Conservation (phyloP, 148 eudicot species). For the Rheum nobile region DNA sequence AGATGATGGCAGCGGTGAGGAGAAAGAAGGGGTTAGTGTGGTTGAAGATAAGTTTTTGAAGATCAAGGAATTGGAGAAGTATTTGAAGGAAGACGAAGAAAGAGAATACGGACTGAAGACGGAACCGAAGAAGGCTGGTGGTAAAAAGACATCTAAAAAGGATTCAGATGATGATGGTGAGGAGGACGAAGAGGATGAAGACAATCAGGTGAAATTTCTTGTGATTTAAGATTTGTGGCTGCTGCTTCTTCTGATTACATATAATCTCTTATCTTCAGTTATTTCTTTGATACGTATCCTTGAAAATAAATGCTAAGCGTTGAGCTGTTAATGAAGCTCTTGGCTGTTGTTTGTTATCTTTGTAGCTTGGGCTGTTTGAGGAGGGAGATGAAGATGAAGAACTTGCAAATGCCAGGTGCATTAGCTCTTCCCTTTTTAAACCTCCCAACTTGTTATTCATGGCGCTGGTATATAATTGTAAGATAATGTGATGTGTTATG, state of each 20-base stretch:
- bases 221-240: no score
- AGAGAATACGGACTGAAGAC: conserved; percentile 48
- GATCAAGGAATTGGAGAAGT: conserved; percentile 70
- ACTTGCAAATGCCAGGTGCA: conserved; percentile 41
- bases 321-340: background rate
- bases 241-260: background rate
- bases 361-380: conserved; percentile 57
- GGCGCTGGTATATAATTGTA: background rate
- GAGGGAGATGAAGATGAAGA: conserved; percentile 27
- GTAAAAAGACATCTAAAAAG: conserved; percentile 12
- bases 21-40: conserved; percentile 30
- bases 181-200: conserved; percentile 32
- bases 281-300: background rate
- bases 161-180: conserved; percentile 17
- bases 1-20: conserved; percentile 14
- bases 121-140: conserved; percentile 10
- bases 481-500: background rate
- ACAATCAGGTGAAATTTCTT: background rate
- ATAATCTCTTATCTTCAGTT: background rate
- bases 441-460: background rate
- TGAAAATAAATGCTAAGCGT: background rate
- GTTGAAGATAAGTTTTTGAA: conserved; percentile 79
- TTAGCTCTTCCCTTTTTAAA: background rate
- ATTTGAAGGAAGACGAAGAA: conserved; percentile 50
- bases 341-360: conserved; percentile 6